Conservation (phyloP, 2,329 filamentous ascomycete genomes). For the Colletotrichum lindemuthianum region DNA sequence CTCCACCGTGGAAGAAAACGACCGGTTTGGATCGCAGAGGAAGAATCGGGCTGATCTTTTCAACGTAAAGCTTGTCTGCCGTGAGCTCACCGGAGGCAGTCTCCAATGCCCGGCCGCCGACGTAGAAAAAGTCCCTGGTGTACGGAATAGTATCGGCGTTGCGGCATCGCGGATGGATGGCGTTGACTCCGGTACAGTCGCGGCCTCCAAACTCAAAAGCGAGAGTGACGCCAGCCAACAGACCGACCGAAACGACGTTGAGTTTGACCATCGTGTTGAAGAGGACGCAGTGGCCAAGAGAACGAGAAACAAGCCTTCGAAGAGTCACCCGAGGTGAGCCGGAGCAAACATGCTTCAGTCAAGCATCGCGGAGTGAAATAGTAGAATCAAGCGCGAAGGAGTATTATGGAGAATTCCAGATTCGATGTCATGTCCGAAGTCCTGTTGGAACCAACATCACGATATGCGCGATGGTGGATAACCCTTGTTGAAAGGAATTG, state of each 20-base stretch:
- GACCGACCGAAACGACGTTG: background rate
- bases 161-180: conserved; percentile 13
- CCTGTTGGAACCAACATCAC: conserved; percentile 3
- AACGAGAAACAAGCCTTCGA: background rate
- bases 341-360: too few relatives aligned
- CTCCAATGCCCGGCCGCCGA: conserved; percentile 47
- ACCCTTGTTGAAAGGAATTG: background rate
- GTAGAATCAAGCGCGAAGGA: too few relatives aligned
- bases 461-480: background rate
- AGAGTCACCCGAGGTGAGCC: too few relatives aligned
- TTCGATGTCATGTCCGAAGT: background rate
- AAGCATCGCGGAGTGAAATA: too few relatives aligned
- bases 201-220: background rate
- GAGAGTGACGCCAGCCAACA: background rate
- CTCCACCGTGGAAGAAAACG: conserved; percentile 25
- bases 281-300: background rate
- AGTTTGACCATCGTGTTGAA: background rate
- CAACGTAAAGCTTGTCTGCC: conserved; percentile 63
- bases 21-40: conserved; percentile 5
- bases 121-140: conserved; percentile 46
- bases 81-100: conserved; percentile 43
- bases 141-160: conserved; percentile 27
- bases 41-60: conserved; percentile 51
- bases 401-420: too few relatives aligned
- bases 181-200: conserved; percentile 17